Percentiles rank a stretch among this genome's conserved stretches.
Conservation (phyloP, 805 yeast species). For the Suhomyces xylopsoci region DNA sequence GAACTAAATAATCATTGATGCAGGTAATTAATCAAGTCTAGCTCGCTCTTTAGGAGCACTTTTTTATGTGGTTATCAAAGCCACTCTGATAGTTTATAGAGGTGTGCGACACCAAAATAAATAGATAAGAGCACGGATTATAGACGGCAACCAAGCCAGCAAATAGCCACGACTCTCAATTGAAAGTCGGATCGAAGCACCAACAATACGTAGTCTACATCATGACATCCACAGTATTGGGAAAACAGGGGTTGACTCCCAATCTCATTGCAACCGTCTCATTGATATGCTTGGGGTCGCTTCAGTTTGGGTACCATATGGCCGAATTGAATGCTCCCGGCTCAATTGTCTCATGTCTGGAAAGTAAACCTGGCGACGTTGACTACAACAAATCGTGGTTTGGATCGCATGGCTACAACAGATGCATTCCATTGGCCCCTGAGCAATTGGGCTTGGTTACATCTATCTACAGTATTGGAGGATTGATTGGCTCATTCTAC, state of each 20-base stretch:
- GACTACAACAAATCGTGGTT: constrained; percentile 39
- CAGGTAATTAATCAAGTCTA: background rate
- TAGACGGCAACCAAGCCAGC: background rate
- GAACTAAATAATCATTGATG: background rate
- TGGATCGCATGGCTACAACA: constrained; percentile 34
- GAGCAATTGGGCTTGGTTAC: constrained; percentile 70
- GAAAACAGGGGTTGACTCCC: constrained; percentile 18
- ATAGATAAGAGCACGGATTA: background rate
- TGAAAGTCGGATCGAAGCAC: background rate
- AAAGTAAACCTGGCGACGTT: constrained; percentile 25
- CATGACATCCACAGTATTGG: background rate
- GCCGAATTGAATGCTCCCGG: constrained; percentile 93
- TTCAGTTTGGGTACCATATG: constrained; percentile 94
- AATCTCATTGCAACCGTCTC: constrained; percentile 44
- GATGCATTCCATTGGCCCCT: constrained; percentile 58
- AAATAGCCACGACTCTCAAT: background rate
- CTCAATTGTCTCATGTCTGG: constrained; percentile 57
- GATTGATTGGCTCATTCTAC: constrained; percentile 67
- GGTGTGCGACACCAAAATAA: background rate
- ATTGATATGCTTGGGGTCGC: constrained; percentile 70
- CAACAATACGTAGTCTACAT: background rate
- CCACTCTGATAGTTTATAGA: background rate
- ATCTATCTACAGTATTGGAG: constrained; percentile 80
- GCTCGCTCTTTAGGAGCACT: background rate
- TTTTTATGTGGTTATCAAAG: background rate